These are phyloP conservation scores for Polytrichum commune DNA, from an alignment of 225 moss, liverwort and hornwort genomes.

Conservation along the genomic window DNA sequence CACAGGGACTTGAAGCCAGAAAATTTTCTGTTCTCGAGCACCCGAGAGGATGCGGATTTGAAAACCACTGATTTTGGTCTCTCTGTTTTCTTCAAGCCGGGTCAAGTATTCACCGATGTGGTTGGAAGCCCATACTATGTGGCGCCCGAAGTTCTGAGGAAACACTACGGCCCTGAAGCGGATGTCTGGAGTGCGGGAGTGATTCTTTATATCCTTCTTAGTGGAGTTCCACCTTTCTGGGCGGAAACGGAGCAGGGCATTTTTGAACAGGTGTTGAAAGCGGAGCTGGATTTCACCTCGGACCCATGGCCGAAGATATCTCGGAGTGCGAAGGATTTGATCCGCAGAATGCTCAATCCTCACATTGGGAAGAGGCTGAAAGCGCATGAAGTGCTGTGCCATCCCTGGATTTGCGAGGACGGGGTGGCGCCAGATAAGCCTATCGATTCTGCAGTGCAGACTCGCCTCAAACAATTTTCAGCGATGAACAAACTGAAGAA, in stretches of 20 bases:
- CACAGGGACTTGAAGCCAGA: slow-evolving; percentile 55
- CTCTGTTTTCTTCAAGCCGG: slow-evolving; percentile 50
- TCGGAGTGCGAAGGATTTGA: slow-evolving; percentile 46
- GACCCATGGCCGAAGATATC: slow-evolving; percentile 55
- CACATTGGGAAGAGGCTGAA: slow-evolving; percentile 40
- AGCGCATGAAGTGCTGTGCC: slow-evolving; percentile 51
- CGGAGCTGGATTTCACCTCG: slow-evolving; percentile 43
- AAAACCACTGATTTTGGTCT: slow-evolving; percentile 54
- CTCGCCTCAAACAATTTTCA: slow-evolving; percentile 54
- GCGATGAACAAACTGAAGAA: slow-evolving; percentile 61
- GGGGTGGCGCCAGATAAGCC: slow-evolving; percentile 53
- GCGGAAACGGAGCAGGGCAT: slow-evolving; percentile 56
- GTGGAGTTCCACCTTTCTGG: slow-evolving; percentile 57
- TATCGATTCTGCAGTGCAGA: slow-evolving; percentile 52
- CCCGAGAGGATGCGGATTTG: slow-evolving; percentile 42
- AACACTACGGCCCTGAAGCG: slow-evolving; percentile 47
- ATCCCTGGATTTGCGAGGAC: slow-evolving; percentile 57
- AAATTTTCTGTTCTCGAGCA: slow-evolving; percentile 44
- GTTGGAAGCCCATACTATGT: slow-evolving; percentile 55
- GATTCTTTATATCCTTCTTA: slow-evolving; percentile 50
- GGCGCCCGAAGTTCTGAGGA: slow-evolving; percentile 47
- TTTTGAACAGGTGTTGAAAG: slow-evolving; percentile 53
- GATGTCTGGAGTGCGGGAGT: slow-evolving; percentile 62
- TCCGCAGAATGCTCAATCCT: slow-evolving; percentile 49
- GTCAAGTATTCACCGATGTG: slow-evolving; percentile 46